Base-by-base conservation (phyloP, 768 basidiomycete species). In the Piloderma croceum region DNA sequence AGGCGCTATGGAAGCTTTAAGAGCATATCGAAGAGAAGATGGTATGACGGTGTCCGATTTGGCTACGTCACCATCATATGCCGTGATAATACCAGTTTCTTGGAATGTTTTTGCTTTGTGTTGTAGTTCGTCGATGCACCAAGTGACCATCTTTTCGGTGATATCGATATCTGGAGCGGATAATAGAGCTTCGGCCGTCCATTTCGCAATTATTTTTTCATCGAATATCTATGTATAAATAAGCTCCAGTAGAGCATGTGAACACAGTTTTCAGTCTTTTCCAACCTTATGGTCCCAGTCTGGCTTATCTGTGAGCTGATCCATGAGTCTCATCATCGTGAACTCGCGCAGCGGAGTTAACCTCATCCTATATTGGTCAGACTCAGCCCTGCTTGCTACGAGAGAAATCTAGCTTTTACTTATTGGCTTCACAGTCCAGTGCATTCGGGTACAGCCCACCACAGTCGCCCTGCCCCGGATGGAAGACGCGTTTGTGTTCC, bases 291-390 rank as follows among this genome's bases (percentile, higher is more conserved):
- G 36, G 29, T 60, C 36, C 65, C 64, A 65, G 6, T 60, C 53
- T 0, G 48, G 38, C 44, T 67, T 63, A 34, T 67, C 63, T 0
- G 64, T 64, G 9, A 62, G 39, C 18, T 33, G 40, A 43, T 67
- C 63, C 62, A 67, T 65, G 27, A 65, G 50, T 9, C 50, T 52
- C 13, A 63, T 38, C 65, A 65, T 65, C 3, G 51, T 49, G 7
- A 61, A 46, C 36, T 65, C 64, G 10, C 63, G 60, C 6, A 61
- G 41, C 1, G 60, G 59, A 3, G 44, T 52, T 29, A 56, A 25
- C n/a, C 41, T 36, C 22, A 55, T 37, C 18, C 58, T 57, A 34
- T 9, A n/a, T n/a, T n/a, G n/a, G n/a, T n/a, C n/a, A n/a, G n/a
- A n/a, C n/a, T n/a, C n/a, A n/a, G n/a, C n/a, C n/a, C n/a, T n/a